A percentile compares a stretch with the other conserved stretches of the same genome.
These are phyloP conservation scores for Fusarium chuoi DNA, from an alignment of 2,329 filamentous ascomycete species.

Conservation along the genomic window DNA sequence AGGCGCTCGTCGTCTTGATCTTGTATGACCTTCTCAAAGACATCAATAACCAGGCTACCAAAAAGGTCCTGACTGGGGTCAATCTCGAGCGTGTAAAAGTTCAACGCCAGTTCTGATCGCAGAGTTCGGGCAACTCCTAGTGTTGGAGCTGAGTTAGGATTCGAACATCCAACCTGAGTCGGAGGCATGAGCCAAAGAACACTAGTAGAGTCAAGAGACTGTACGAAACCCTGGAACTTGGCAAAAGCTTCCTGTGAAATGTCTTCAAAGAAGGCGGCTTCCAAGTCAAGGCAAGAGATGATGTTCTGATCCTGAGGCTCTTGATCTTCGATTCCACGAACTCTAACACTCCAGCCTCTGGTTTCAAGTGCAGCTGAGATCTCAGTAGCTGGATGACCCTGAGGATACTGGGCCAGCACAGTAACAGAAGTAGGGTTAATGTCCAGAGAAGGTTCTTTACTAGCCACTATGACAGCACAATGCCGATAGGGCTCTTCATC, in stretches of 20 bases:
- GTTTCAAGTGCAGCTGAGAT: neutral
- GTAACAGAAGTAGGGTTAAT: neutral
- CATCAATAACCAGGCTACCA: neutral
- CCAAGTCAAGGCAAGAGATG: constrained; percentile 12
- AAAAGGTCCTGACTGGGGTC: neutral
- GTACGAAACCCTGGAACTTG: neutral
- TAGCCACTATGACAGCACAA: constrained; percentile 6
- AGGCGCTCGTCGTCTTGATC: neutral
- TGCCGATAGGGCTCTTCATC: constrained; percentile 11
- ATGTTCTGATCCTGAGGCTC: neutral
- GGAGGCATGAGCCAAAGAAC: constrained; percentile 2
- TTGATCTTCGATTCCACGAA: neutral
- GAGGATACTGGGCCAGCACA: neutral
- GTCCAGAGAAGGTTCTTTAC: neutral
- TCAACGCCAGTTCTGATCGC: constrained; percentile 8
- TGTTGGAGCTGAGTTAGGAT: constrained; percentile 3
- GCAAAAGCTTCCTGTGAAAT: neutral
- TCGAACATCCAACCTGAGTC: neutral
- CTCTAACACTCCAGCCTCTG: neutral
- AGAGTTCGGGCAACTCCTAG: constrained; percentile 7
- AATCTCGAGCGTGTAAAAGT: constrained; percentile 13
- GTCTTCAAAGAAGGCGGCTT: constrained; percentile 8
- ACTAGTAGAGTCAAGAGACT: neutral
- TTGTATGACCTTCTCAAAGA: constrained; percentile 1
- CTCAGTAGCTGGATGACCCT: neutral